Percentiles rank a stretch among this genome's conserved stretches.
These are phyloP conservation scores for Alternaria triticimaculans DNA, from an alignment of 2,329 filamentous ascomycete species.

Conservation along the genomic window DNA sequence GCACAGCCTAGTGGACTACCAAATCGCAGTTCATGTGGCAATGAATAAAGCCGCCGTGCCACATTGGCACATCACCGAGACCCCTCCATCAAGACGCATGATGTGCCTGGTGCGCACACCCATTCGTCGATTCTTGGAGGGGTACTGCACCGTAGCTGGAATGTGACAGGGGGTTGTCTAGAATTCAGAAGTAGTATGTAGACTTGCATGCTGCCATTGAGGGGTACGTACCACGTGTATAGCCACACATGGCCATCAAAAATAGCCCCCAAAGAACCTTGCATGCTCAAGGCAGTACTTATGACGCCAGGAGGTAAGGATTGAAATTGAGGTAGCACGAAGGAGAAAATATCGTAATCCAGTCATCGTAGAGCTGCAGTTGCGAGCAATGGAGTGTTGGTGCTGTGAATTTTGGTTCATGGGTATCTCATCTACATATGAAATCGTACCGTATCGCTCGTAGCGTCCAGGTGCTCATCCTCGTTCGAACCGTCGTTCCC, in stretches of 20 bases:
- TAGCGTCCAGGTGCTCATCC: slow-evolving; percentile 1
- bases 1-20: background rate
- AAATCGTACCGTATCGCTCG: slow-evolving; percentile 11
- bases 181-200: too few species aligned
- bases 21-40: background rate
- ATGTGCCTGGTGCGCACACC: background rate
- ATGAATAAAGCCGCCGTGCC: background rate
- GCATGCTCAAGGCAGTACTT: too few species aligned
- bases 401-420: slow-evolving; percentile 8
- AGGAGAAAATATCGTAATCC: too few species aligned
- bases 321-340: too few species aligned
- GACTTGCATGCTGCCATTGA: too few species aligned
- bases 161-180: too few species aligned
- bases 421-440: slow-evolving; percentile 23
- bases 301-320: too few species aligned
- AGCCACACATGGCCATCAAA: too few species aligned
- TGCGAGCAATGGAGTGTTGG: background rate
- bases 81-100: background rate
- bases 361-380: too few species aligned
- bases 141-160: background rate
- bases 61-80: background rate
- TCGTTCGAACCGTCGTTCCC: background rate
- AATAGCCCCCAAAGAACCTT: too few species aligned
- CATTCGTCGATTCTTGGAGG: background rate
- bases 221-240: too few species aligned